Conservation (phyloP, 495 filamentous ascomycete genomes). For the Parathielavia appendiculata region DNA sequence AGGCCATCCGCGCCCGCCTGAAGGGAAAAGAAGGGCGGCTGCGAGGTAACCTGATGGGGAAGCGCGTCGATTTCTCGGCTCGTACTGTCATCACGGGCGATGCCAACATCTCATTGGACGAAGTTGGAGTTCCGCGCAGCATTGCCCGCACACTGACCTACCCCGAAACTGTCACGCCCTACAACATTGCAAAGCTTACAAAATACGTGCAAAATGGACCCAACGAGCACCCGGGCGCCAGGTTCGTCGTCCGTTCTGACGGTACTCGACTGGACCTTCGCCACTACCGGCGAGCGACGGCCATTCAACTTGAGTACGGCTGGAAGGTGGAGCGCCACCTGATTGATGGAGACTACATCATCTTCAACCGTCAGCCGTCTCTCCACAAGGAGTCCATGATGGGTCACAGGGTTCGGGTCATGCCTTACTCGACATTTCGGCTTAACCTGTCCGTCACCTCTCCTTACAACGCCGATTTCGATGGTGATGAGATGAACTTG, state of each 20-base stretch:
- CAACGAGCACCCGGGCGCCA: slow-evolving; percentile 87
- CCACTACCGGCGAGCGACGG: slow-evolving; percentile 77
- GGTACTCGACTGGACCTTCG: slow-evolving; percentile 91
- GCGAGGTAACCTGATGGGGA: slow-evolving; percentile 97
- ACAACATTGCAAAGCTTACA: slow-evolving; percentile 92
- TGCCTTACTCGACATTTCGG: slow-evolving; percentile 98
- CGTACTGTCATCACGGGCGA: slow-evolving; percentile 99
- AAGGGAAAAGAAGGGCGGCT: slow-evolving; percentile 98
- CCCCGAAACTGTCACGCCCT: slow-evolving; percentile 94
- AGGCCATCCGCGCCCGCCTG: slow-evolving; percentile 89
- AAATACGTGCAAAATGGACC: slow-evolving; percentile 86
- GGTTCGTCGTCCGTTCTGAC: slow-evolving; percentile 88
- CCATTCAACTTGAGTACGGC: slow-evolving; percentile 82
- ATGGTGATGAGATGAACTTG: slow-evolving; percentile 98
- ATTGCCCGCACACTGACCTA: slow-evolving; percentile 91
- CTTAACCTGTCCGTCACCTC: slow-evolving; percentile 96
- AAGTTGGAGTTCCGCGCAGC: slow-evolving; percentile 88
- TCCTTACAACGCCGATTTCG: slow-evolving; percentile 98
- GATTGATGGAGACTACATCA: slow-evolving; percentile 91
- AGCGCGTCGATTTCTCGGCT: slow-evolving; percentile 98
- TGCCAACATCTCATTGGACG: slow-evolving; percentile 89
- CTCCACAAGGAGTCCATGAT: slow-evolving; percentile 99
- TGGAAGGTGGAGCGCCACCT: slow-evolving; percentile 98
- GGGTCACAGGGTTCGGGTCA: slow-evolving; percentile 93
- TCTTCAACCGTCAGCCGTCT: slow-evolving; percentile 98